Conservation (phyloP, 73 alveolate species). For the Tetrahymena malaccensis region DNA sequence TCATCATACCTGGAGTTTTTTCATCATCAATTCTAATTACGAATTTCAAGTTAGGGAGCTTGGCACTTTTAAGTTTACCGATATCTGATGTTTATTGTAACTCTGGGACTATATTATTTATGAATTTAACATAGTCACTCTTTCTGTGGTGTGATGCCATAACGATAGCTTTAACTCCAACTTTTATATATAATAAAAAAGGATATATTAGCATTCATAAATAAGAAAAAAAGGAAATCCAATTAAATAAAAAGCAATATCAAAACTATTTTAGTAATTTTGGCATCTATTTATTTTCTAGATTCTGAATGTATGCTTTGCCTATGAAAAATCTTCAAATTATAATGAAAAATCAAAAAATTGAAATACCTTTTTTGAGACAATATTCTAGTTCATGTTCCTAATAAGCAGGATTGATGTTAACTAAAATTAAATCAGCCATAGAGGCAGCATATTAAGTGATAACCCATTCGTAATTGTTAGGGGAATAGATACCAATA, state of each 20-base stretch:
- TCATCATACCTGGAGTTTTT: conserved; percentile 48
- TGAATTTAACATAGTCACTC: conserved; percentile 56
- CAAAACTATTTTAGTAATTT: not conserved
- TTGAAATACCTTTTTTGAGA: conserved; percentile 19
- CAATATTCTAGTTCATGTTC: conserved; percentile 51
- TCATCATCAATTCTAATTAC: conserved; percentile 48
- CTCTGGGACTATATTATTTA: conserved; percentile 52
- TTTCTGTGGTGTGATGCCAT: conserved; percentile 55
- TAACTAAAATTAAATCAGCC: conserved; percentile 75
- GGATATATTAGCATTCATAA: not conserved
- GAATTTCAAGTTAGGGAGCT: conserved; percentile 31
- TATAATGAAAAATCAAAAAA: not conserved
- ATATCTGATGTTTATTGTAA: conserved; percentile 17
- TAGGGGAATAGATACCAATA: conserved; percentile 78
- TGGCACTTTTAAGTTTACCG: conserved; percentile 19
- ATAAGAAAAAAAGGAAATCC: not conserved
- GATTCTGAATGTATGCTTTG: not conserved
- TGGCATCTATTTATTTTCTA: not conserved
- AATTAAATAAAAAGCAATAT: not conserved
- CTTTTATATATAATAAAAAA: conserved; percentile 5
- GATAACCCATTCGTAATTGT: conserved; percentile 68
- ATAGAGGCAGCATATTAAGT: conserved; percentile 61
- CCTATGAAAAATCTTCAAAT: not conserved
- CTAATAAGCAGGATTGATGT: conserved; percentile 81
- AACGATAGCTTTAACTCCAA: conserved; percentile 54